phyloP scores from a whole-genome alignment of 495 filamentous ascomycete genomes.

The Penicillium canescens region DNA sequence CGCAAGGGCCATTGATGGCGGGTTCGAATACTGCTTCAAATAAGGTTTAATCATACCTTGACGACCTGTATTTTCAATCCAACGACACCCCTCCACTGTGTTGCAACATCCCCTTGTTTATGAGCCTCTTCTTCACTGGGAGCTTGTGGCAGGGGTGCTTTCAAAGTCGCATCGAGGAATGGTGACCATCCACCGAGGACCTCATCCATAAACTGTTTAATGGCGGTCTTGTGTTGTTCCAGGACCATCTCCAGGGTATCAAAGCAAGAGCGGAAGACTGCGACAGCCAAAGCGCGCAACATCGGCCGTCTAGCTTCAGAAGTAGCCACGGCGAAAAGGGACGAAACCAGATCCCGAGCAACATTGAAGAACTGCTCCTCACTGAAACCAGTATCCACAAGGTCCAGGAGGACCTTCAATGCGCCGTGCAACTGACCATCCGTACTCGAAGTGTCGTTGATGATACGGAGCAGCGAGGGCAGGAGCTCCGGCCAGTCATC shows the following conservation, averaged over 20 bases:
- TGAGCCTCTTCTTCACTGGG: slow-evolving; percentile 58
- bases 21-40: too few relatives aligned
- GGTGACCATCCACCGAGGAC: slow-evolving; percentile 80
- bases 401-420: slow-evolving; percentile 79
- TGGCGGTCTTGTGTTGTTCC: slow-evolving; percentile 80
- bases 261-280: slow-evolving; percentile 86
- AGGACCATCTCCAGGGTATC: slow-evolving; percentile 95
- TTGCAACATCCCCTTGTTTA: slow-evolving; percentile 44
- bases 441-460: slow-evolving; percentile 62
- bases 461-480: slow-evolving; percentile 73
- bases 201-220: slow-evolving; percentile 87
- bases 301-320: slow-evolving; percentile 70
- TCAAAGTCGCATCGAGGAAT: slow-evolving; percentile 76
- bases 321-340: slow-evolving; percentile 77
- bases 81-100: slow-evolving; percentile 73
- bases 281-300: slow-evolving; percentile 78
- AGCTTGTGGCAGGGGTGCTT: slow-evolving; percentile 65
- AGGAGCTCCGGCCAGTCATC: slow-evolving; percentile 89
- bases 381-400: slow-evolving; percentile 89
- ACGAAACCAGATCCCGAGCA: slow-evolving; percentile 78
- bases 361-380: slow-evolving; percentile 92
- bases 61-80: slow-evolving; percentile 86
- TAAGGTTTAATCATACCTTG: slow-evolving; percentile 50
- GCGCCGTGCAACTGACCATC: slow-evolving; percentile 85
- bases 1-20: too few relatives aligned